Percentiles rank a stretch among this genome's conserved stretches.
Evolutionary conservation across 1,284 basidiomycete species (phyloP).

Genomic region (Pascua guehoae): DNA sequence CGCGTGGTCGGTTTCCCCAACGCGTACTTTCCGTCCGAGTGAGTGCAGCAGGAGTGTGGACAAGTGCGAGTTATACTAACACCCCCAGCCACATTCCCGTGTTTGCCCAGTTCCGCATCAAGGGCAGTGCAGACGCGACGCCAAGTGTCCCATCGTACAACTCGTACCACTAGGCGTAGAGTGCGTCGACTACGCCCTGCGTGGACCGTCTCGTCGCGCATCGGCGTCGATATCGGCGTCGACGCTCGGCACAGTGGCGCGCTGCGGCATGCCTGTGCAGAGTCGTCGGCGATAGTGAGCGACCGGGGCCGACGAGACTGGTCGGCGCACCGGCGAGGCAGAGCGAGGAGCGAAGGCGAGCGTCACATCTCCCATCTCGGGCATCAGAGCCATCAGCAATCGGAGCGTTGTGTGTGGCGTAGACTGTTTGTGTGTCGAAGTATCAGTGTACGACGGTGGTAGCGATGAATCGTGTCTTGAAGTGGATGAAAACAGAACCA

Average conservation of each 20-base stretch:
- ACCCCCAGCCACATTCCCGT: constrained; percentile 49
- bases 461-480: constrained; percentile 23
- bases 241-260: neutral
- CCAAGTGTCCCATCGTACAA: constrained; percentile 42
- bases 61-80: neutral
- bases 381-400: constrained; percentile 10
- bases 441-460: constrained; percentile 17
- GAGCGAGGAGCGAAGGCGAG: neutral
- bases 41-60: constrained; percentile 47
- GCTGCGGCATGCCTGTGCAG: too few species aligned
- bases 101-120: constrained; percentile 49
- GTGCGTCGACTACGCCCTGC: neutral
- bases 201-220: neutral
- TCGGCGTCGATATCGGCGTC: neutral
- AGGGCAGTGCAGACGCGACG: constrained; percentile 52
- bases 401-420: constrained; percentile 11
- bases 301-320: too few species aligned
- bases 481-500: too few species aligned
- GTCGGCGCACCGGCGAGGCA: neutral
- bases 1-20: constrained; percentile 97
- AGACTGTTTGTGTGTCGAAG: constrained; percentile 21
- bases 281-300: too few species aligned
- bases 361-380: neutral
- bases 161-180: constrained; percentile 17
- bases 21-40: constrained; percentile 93